phyloP scores from a whole-genome alignment of 164 flowering plant species.

The Protea cynaroides region DNA sequence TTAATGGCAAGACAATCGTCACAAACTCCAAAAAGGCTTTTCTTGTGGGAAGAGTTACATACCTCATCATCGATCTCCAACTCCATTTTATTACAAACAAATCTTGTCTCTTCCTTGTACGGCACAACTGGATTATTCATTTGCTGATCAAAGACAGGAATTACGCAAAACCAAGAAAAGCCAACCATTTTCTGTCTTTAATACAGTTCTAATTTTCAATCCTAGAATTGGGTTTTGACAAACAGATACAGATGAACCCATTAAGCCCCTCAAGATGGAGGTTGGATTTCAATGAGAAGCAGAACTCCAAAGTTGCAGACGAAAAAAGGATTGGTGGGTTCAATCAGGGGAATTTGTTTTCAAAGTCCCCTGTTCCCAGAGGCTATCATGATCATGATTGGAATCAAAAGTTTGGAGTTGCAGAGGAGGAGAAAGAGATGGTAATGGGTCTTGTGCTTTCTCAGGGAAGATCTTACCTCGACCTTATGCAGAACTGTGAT shows the following conservation, averaged over 20 bases:
- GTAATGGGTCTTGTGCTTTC: neutral
- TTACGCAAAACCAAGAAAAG: too few species aligned
- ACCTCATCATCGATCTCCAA: too few species aligned
- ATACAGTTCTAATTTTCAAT: too few species aligned
- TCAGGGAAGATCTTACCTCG: constrained; percentile 1
- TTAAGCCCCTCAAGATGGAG: neutral
- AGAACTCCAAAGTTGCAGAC: neutral
- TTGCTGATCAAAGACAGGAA: neutral
- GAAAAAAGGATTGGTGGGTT: constrained; percentile 1
- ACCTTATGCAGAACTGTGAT: constrained; percentile 52
- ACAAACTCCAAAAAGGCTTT: too few species aligned
- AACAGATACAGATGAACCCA: neutral
- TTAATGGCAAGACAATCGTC: too few species aligned
- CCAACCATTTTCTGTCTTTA: too few species aligned
- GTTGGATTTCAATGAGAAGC: constrained; percentile 7
- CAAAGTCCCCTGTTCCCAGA: neutral
- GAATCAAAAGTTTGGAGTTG: neutral
- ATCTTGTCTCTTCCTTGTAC: neutral
- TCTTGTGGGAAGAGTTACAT: too few species aligned
- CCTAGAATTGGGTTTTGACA: too few species aligned
- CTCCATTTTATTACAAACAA: too few species aligned
- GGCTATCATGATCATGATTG: constrained; percentile 1
- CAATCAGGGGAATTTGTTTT: constrained; percentile 4
- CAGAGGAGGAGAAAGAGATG: neutral
- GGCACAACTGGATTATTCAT: neutral